Evolutionary conservation across 2,329 filamentous ascomycete genomes (phyloP).

Genomic region (Trichoderma aggressivum): DNA sequence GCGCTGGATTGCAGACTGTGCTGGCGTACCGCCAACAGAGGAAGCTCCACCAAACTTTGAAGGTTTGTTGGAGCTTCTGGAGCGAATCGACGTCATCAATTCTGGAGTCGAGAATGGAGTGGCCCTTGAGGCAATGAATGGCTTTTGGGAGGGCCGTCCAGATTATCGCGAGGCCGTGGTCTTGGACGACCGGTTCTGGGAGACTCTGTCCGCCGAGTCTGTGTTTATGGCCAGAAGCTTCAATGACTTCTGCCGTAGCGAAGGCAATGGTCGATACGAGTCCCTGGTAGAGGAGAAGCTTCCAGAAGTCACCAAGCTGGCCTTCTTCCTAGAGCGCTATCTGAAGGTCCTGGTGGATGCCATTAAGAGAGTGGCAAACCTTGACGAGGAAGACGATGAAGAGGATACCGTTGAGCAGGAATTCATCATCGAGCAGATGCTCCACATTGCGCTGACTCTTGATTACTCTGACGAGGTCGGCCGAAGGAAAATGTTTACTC

Average conservation of each 20-base stretch:
- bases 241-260: constrained; percentile 83
- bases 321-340: constrained; percentile 81
- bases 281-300: constrained; percentile 85
- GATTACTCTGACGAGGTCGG: constrained; percentile 99
- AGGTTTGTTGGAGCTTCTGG: constrained; percentile 84
- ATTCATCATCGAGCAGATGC: constrained; percentile 91
- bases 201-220: constrained; percentile 77
- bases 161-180: constrained; percentile 71
- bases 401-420: constrained; percentile 87
- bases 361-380: constrained; percentile 54
- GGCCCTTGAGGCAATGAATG: constrained; percentile 88
- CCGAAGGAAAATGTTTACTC: constrained; percentile 89
- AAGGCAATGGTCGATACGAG: constrained; percentile 71
- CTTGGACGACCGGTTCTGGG: constrained; percentile 75
- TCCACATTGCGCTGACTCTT: constrained; percentile 85
- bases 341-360: constrained; percentile 65
- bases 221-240: constrained; percentile 89
- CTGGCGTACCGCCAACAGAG: constrained; percentile 59
- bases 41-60: constrained; percentile 67
- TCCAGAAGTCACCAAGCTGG: constrained; percentile 88
- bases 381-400: constrained; percentile 64
- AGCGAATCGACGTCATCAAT: constrained; percentile 90
- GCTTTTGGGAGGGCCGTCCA: constrained; percentile 91
- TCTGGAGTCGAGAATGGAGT: constrained; percentile 87
- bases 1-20: constrained; percentile 97